These are phyloP conservation scores for Herpetospermum pedunculosum DNA, from an alignment of 306 rosid genomes.

Conservation along the genomic window DNA sequence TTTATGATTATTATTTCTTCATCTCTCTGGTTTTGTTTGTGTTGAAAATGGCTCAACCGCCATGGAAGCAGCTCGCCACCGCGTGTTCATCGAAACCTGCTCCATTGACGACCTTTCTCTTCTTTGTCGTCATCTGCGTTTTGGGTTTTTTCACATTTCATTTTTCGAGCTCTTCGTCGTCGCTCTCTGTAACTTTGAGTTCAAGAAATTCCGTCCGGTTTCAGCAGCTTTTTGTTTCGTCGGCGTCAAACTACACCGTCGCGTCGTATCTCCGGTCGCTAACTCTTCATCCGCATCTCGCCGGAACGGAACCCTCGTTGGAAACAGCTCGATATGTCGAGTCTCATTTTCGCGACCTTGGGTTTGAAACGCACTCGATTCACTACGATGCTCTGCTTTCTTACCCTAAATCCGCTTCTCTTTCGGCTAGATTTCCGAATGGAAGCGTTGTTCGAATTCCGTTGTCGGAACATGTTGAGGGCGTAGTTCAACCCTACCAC, in stretches of 20 bases:
- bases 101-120: slow-evolving; percentile 23
- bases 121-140: slow-evolving; percentile 37
- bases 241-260: slow-evolving; percentile 51
- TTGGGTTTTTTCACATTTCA: slow-evolving; percentile 43
- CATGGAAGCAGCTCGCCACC: slow-evolving; percentile 22
- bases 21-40: too few species aligned
- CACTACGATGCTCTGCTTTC: slow-evolving; percentile 54
- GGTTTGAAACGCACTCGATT: slow-evolving; percentile 35
- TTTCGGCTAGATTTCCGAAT: slow-evolving; percentile 40
- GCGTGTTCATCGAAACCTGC: slow-evolving; percentile 30
- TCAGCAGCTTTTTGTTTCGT: slow-evolving; percentile 44
- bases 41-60: slow-evolving; percentile 33
- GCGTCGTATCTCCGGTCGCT: slow-evolving; percentile 66
- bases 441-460: slow-evolving; percentile 21
- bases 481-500: slow-evolving; percentile 57
- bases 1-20: neutral
- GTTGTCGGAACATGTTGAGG: slow-evolving; percentile 20
- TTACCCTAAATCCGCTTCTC: slow-evolving; percentile 52
- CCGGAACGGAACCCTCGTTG: slow-evolving; percentile 57
- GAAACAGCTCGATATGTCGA: slow-evolving; percentile 30
- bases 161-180: slow-evolving; percentile 23
- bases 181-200: neutral
- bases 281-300: slow-evolving; percentile 80
- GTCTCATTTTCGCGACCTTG: slow-evolving; percentile 34
- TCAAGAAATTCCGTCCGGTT: slow-evolving; percentile 16